Evolutionary conservation across 805 yeast species (phyloP), one percentile per base, ranked within the genome.

Genomic region (Limtongozyma cylindracea): DNA sequence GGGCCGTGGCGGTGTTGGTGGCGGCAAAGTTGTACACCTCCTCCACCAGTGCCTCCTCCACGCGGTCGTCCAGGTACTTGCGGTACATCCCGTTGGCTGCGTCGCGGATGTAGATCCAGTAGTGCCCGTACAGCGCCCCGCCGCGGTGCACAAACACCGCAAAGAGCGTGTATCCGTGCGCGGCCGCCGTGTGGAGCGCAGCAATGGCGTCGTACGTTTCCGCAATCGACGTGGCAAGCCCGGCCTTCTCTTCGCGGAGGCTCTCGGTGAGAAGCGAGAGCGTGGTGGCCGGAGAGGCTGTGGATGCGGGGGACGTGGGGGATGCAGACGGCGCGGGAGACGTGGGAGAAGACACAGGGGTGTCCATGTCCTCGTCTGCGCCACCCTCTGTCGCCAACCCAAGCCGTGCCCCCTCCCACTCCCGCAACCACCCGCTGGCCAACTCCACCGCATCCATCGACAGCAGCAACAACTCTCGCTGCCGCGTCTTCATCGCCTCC

Each of bases 131-230:
- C 23, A 78, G 68, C 1, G 94, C 96, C 35, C 80, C 91, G 5
- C 98, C 98, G 22, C 94, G 53, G 41, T 88, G 98, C 21, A 88
- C 78, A 38, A 88, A 88, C 5, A 84, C 68, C 0, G 96, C 91
- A 47, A 82, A 84, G 8, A 88, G 54, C 1, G 74, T 56, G 43
- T 84, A 88, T 0, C 82, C 91, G n/a, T n/a, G n/a, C n/a, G n/a
- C n/a, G n/a, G n/a, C n/a, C n/a, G n/a, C n/a, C n/a, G n/a, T n/a
- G n/a, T n/a, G n/a, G n/a, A n/a, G n/a, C n/a, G n/a, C n/a, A n/a
- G n/a, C n/a, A n/a, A n/a, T n/a, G n/a, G n/a, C n/a, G n/a, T n/a
- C n/a, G n/a, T n/a, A n/a, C n/a, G n/a, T n/a, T n/a, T n/a, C n/a
- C n/a, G n/a, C n/a, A n/a, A n/a, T n/a, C n/a, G n/a, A n/a, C n/a